Evolutionary conservation across 495 filamentous ascomycete species (phyloP), one percentile per base, ranked within the genome.

Genomic region (Penicillium ochrochloron): DNA sequence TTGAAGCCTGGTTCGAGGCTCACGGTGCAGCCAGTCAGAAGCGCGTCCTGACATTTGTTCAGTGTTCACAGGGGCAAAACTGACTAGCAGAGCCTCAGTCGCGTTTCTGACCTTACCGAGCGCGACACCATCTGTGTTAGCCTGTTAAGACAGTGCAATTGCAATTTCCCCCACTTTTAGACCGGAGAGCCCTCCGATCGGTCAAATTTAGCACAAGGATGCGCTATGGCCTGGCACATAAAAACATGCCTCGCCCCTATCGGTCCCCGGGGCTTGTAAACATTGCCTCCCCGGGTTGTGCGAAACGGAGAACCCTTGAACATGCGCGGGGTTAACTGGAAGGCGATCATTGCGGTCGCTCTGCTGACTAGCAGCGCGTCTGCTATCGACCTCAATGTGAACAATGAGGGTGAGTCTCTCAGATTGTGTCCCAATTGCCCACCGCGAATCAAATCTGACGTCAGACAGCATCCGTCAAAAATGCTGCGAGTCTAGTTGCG

Each of bases 381-480:
- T 46, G 68, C 66, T 17, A 71, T 69, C 42, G 46, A 66, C 25
- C 41, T 71, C 1, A 53, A 71, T 23, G 50, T 64, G 15, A 60
- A 57, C n/a, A 34, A 67, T 37, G 63, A 66, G 19, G 35, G 71
- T 69, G 34, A 35, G 64, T 65, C 5, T 37, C 42, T 52, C 11
- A 1, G 29, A 15, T 11, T 23, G 7, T 5, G 14, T 1, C 27
- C 2, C 11, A 5, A 27, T 33, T 19, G 34, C n/a, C 14, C 27
- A 56, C 42, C 15, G 17, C 2, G 31, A 31, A 34, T 23, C 51
- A 57, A 31, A 14, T 9, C 29, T 46, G 35, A 53, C 19, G 3
- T 19, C 19, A 6, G 48, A 62, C 52, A 92, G 91, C 85, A 67
- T 92, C 90, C 2, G 76, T 92, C 66, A 88, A 83, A 63, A 65